Percentiles rank a stretch among this genome's conserved stretches.
Evolutionary conservation across 164 flowering plant species (phyloP).

Genomic region (Vitis amurensis): DNA sequence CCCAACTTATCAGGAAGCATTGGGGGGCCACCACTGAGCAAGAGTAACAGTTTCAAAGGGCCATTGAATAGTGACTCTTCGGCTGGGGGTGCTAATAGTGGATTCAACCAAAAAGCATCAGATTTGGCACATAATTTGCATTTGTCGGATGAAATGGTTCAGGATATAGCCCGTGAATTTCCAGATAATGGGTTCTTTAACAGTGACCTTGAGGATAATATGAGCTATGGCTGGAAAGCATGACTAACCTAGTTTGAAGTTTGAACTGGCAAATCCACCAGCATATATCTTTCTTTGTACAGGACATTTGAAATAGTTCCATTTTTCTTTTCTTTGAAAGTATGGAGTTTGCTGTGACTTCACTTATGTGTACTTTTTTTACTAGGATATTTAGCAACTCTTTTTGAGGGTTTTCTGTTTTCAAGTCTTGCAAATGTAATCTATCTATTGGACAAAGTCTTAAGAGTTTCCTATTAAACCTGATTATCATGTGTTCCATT

Average conservation of each 20-base stretch:
- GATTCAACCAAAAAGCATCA: conserved; percentile 38
- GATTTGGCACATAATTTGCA: conserved; percentile 54
- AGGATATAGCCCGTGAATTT: conserved; percentile 62
- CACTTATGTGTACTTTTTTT: conserved; percentile 2
- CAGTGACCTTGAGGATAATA: conserved; percentile 51
- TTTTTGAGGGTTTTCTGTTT: conserved; percentile 7
- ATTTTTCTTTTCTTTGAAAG: background rate
- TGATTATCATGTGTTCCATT: conserved; percentile 11
- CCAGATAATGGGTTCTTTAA: conserved; percentile 59
- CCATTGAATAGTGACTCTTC: conserved; percentile 51
- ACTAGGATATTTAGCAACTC: conserved; percentile 9
- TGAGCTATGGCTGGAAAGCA: conserved; percentile 66
- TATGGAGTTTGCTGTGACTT: conserved; percentile 18
- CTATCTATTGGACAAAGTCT: conserved; percentile 8
- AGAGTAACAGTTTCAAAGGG: conserved; percentile 61
- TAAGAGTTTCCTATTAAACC: conserved; percentile 8
- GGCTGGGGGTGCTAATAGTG: conserved; percentile 36
- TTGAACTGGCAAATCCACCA: background rate
- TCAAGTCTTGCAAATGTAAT: conserved; percentile 29
- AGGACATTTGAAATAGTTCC: conserved; percentile 27
- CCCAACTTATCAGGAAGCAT: conserved; percentile 27
- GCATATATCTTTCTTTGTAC: conserved; percentile 33
- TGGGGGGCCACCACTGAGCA: conserved; percentile 35
- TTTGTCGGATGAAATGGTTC: conserved; percentile 59
- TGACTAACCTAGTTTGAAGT: conserved; percentile 28